Evolutionary conservation across 352 stramenopile species (phyloP).

Genomic region (Phytopythium litorale): DNA sequence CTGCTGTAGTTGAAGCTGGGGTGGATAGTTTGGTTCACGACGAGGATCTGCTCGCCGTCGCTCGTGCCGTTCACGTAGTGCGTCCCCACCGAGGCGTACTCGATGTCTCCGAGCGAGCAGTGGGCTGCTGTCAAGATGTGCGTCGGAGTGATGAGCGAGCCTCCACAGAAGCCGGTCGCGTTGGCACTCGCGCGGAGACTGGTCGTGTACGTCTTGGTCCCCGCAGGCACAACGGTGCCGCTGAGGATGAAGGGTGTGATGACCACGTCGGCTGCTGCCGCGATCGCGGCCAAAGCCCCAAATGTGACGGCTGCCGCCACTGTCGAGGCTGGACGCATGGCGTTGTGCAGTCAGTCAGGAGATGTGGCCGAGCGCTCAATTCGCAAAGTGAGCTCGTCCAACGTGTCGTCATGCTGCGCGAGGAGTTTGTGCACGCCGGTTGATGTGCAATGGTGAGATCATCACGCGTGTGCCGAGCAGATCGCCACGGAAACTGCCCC

Average conservation of each 20-base stretch:
- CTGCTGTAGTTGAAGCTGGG: conserved; percentile 32
- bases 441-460: conserved; percentile 1
- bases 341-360: neutral
- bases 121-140: conserved; percentile 46
- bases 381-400: neutral
- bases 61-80: conserved; percentile 42
- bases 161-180: conserved; percentile 44
- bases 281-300: neutral
- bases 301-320: neutral
- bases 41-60: conserved; percentile 43
- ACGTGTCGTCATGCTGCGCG: neutral
- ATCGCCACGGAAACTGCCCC: neutral
- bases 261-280: neutral
- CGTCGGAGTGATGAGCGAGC: conserved; percentile 49
- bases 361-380: neutral
- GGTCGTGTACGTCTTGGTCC: conserved; percentile 34
- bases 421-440: neutral
- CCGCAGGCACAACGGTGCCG: conserved; percentile 30
- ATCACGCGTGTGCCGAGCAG: neutral
- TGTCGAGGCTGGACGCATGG: neutral
- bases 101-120: conserved; percentile 29
- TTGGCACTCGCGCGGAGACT: conserved; percentile 20
- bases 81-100: conserved; percentile 48
- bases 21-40: conserved; percentile 41
- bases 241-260: conserved; percentile 40